Evolutionary conservation across 345 rosid species (phyloP).

Genomic region (Iberis pinnata): DNA sequence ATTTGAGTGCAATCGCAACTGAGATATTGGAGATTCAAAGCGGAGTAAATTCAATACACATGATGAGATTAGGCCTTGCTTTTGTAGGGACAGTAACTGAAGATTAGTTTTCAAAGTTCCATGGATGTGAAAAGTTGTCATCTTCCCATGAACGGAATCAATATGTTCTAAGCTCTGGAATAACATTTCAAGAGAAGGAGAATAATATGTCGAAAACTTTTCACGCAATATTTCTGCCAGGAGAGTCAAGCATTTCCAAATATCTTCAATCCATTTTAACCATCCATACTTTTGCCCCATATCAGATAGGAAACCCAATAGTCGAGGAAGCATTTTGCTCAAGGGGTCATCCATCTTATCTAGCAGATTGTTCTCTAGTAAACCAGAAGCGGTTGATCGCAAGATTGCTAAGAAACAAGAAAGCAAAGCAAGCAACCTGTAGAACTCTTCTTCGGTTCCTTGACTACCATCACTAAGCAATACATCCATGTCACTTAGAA

Average conservation of each 20-base stretch:
- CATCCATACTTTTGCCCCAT: slow-evolving; percentile 84
- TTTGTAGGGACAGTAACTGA: slow-evolving; percentile 81
- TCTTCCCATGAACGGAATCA: slow-evolving; percentile 46
- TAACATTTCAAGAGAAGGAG: slow-evolving; percentile 55
- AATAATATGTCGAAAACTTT: slow-evolving; percentile 58
- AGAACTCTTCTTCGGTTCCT: slow-evolving; percentile 66
- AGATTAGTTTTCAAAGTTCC: slow-evolving; percentile 86
- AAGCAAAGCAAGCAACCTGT: slow-evolving; percentile 79
- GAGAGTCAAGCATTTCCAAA: slow-evolving; percentile 85
- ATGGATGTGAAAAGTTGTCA: slow-evolving; percentile 63
- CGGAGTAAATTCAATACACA: slow-evolving; percentile 57
- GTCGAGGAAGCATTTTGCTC: slow-evolving; percentile 64
- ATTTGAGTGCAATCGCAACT: slow-evolving; percentile 75
- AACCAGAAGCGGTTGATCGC: slow-evolving; percentile 88
- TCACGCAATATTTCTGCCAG: slow-evolving; percentile 87
- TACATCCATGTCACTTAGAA: slow-evolving; percentile 78
- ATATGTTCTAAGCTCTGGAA: slow-evolving; percentile 57
- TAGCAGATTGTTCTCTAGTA: slow-evolving; percentile 76
- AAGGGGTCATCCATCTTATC: slow-evolving; percentile 69
- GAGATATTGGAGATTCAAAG: slow-evolving; percentile 66
- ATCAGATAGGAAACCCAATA: slow-evolving; percentile 62
- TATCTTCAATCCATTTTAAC: slow-evolving; percentile 75
- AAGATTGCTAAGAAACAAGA: slow-evolving; percentile 80
- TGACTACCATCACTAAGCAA: slow-evolving; percentile 67
- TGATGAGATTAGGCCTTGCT: slow-evolving; percentile 63